Conservation (phyloP, 352 stramenopile genomes). For the Pythium phragmiticola region DNA sequence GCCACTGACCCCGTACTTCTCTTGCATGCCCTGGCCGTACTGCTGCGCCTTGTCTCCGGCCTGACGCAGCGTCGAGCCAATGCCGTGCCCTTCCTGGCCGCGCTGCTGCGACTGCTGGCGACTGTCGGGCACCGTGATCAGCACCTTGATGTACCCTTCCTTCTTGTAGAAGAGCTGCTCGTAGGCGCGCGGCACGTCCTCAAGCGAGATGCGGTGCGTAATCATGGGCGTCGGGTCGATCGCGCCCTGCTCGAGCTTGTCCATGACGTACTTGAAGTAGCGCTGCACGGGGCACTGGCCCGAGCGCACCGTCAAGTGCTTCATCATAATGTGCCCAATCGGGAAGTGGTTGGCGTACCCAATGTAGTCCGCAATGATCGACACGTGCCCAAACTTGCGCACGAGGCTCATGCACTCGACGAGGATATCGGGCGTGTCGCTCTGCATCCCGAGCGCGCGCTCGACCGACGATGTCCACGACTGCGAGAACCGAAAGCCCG, state of each 20-base stretch:
- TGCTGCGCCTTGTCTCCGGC: conserved; percentile 6
- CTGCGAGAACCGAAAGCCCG: conserved; percentile 31
- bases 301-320: conserved; percentile 51
- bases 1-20: background rate
- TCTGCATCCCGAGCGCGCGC: conserved; percentile 47
- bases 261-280: conserved; percentile 56
- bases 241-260: conserved; percentile 51
- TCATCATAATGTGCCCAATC: conserved; percentile 61
- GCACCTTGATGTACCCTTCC: conserved; percentile 57
- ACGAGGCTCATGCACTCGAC: conserved; percentile 56
- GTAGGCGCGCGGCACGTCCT: conserved; percentile 59
- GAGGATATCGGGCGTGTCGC: conserved; percentile 47
- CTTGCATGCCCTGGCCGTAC: background rate
- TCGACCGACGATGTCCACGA: conserved; percentile 28
- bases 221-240: conserved; percentile 56
- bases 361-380: conserved; percentile 55
- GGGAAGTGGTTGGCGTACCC: conserved; percentile 43
- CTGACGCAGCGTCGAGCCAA: conserved; percentile 5
- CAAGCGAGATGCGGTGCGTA: conserved; percentile 51
- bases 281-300: conserved; percentile 52
- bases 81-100: background rate
- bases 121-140: conserved; percentile 25
- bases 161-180: conserved; percentile 54
- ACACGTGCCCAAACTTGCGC: conserved; percentile 59
- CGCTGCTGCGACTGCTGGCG: background rate